These are phyloP conservation scores for Trichoderma atrobrunneum DNA, from an alignment of 2,329 filamentous ascomycete species.

Conservation along the genomic window DNA sequence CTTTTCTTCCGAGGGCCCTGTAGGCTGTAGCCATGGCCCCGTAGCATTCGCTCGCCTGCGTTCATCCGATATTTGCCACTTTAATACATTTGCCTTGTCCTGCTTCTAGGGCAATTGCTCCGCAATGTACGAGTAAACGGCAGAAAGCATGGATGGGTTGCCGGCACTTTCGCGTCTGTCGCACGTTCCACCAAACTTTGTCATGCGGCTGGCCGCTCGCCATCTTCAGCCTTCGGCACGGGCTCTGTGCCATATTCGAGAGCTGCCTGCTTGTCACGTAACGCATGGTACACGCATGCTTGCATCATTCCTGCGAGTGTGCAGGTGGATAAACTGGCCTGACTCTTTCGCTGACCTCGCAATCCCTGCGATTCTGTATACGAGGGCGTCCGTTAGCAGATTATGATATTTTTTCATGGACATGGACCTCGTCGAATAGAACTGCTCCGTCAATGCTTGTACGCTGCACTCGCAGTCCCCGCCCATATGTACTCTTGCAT, in stretches of 20 bases:
- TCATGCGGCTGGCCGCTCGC: neutral
- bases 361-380: neutral
- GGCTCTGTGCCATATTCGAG: neutral
- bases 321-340: neutral
- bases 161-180: neutral
- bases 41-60: neutral
- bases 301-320: neutral
- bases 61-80: neutral
- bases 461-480: neutral
- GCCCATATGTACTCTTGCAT: neutral
- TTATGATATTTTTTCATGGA: neutral
- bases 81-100: neutral
- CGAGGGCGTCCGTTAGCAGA: neutral
- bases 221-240: neutral
- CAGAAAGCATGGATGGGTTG: neutral
- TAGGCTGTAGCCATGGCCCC: neutral
- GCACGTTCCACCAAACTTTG: neutral
- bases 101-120: neutral
- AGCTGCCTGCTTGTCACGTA: neutral
- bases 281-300: neutral
- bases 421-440: neutral
- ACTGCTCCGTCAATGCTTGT: neutral
- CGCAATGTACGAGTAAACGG: neutral
- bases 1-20: constrained; percentile 2
- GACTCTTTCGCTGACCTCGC: neutral